Evolutionary conservation across 257 asterid species (phyloP), one percentile per base, ranked within the genome.

Genomic region (Primulina tabacum): DNA sequence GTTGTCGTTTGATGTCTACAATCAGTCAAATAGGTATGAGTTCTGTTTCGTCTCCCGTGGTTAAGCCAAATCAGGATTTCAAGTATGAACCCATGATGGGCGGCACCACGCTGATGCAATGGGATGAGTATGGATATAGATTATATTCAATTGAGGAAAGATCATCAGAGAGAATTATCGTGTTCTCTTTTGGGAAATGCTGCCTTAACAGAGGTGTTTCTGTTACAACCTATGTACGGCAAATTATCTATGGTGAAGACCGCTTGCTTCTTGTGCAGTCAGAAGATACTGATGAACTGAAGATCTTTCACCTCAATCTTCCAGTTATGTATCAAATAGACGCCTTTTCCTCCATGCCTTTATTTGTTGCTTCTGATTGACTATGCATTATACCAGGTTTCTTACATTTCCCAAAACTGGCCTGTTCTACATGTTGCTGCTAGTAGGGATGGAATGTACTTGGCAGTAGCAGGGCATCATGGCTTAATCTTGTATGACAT

Each of bases 1-100:
- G 99, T 30, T 94, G 99, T 81, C 95, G 99, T 62, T 88, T 94
- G 88, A 94, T 89, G 99, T 89, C 96, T 74, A 89, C 99, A 60
- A 83, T 89, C 76, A 96, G 98, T 60, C 99, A 91, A 78, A 89
- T 91, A 80, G 90, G 98, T 77, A 73, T 89, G 85, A 84, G 85
- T 79, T 91, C 97, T 62, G 91, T 79, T 67, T 89, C 99, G 75
- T 94, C 99, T 72, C 99, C 99, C 33, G 89, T 86, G 71, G 78
- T 68, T 75, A 91, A 94, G 80, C 86, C 89, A 71, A 91, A 78
- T 72, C 95, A 84, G 87, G 99, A 88, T 71, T 66, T 83, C 73
- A 91, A 87, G 78, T 91, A 86, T 80, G 99, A 94, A 75, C 99
- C 99, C 66, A 85, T 94, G 97, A 85, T 94, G 89, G 88, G 92